These are phyloP conservation scores for Pharnaceum exiguum DNA, from an alignment of 148 eudicot species.

Conservation along the genomic window DNA sequence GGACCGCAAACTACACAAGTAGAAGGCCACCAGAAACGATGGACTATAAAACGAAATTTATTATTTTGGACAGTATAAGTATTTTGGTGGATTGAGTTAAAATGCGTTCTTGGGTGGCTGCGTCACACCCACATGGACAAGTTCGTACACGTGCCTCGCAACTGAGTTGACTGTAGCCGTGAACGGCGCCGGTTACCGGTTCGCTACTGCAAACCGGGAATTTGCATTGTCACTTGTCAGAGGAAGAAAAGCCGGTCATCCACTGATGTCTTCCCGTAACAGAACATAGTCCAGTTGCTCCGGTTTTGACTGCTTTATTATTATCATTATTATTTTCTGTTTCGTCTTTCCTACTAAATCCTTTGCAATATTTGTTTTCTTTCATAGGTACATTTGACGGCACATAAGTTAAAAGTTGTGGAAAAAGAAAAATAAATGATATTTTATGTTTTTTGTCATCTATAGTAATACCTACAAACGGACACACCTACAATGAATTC, in stretches of 20 bases:
- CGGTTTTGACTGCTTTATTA: neutral
- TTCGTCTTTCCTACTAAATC: neutral
- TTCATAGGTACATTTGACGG: neutral
- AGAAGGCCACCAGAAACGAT: neutral
- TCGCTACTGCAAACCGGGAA: constrained; percentile 14
- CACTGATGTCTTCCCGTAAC: constrained; percentile 5
- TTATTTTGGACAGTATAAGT: neutral
- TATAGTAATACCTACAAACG: too few species aligned
- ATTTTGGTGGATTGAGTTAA: constrained; percentile 4
- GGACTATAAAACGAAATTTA: neutral
- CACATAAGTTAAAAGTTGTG: too few species aligned
- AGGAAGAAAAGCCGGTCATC: neutral
- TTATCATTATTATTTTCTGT: neutral
- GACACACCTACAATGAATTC: too few species aligned
- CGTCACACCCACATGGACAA: constrained; percentile 24
- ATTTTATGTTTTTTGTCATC: too few species aligned
- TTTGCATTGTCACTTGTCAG: neutral
- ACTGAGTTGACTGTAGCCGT: constrained; percentile 14
- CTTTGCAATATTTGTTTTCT: neutral
- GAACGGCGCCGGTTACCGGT: constrained; percentile 25
- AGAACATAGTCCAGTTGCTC: constrained; percentile 5
- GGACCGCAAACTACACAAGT: constrained; percentile 1
- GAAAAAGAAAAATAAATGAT: too few species aligned
- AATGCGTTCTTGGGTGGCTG: too few species aligned
- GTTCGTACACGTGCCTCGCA: constrained; percentile 17